Evolutionary conservation across 768 basidiomycete species (phyloP).

Genomic region (Chalciporus piperatus): DNA sequence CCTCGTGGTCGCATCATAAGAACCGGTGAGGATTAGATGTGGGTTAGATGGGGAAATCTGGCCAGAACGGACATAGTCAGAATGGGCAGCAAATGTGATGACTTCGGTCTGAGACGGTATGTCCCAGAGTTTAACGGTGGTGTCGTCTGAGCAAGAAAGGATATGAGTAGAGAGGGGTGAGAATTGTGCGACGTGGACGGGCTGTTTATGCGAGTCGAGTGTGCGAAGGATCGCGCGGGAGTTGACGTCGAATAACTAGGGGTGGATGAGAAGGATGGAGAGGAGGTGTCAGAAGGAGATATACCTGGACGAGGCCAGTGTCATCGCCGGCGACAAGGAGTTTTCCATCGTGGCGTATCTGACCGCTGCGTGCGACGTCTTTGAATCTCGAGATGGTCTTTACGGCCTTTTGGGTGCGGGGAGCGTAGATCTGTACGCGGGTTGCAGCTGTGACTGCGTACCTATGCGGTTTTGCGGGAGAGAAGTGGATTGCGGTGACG

Average conservation of each 20-base stretch:
- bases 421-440: conserved; percentile 92
- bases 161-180: conserved; percentile 80
- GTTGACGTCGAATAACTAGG: conserved; percentile 86
- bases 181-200: conserved; percentile 93
- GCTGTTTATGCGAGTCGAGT: conserved; percentile 91
- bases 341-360: conserved; percentile 90
- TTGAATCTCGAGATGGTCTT: conserved; percentile 98
- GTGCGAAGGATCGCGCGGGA: conserved; percentile 92
- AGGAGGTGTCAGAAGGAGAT: neutral
- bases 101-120: conserved; percentile 83
- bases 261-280: conserved; percentile 3
- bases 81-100: conserved; percentile 78
- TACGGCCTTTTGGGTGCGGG: conserved; percentile 91
- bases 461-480: conserved; percentile 80
- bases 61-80: conserved; percentile 95
- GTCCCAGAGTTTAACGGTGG: conserved; percentile 92
- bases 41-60: conserved; percentile 82
- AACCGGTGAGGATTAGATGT: conserved; percentile 84
- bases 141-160: conserved; percentile 95
- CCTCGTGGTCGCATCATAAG: conserved; percentile 89
- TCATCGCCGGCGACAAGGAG: conserved; percentile 95
- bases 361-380: conserved; percentile 87
- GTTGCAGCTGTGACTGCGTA: conserved; percentile 96
- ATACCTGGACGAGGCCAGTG: conserved; percentile 78
- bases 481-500: conserved; percentile 92